These are phyloP conservation scores for Xylaria venustula DNA, from an alignment of 495 filamentous ascomycete species.

Conservation along the genomic window DNA sequence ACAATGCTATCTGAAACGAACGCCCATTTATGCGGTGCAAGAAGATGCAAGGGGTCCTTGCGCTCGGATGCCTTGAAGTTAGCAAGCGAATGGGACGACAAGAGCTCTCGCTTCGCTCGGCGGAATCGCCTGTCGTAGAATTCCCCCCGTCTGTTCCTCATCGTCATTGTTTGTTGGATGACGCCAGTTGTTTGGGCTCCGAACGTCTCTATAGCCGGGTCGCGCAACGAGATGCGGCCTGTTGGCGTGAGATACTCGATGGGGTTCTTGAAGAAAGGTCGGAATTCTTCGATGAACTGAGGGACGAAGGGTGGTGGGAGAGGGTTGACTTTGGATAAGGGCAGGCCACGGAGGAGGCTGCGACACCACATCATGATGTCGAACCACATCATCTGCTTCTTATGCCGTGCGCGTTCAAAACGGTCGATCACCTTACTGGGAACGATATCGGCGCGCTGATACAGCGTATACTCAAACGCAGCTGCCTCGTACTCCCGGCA, in stretches of 20 bases:
- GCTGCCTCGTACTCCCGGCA: constrained; percentile 27
- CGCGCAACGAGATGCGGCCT: constrained; percentile 26
- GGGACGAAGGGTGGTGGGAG: constrained; percentile 34
- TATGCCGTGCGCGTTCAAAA: constrained; percentile 20
- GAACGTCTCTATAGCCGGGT: constrained; percentile 13
- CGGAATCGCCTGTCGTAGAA: neutral
- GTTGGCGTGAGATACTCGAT: constrained; percentile 31
- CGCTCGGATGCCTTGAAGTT: constrained; percentile 7
- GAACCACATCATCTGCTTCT: constrained; percentile 27
- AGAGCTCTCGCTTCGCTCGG: neutral
- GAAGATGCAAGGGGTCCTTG: constrained; percentile 9
- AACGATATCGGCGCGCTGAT: constrained; percentile 9
- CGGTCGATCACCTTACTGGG: constrained; percentile 1
- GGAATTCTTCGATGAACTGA: constrained; percentile 48
- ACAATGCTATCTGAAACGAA: too few relatives aligned
- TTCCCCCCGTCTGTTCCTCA: neutral
- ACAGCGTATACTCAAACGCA: constrained; percentile 30
- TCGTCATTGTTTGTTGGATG: constrained; percentile 11
- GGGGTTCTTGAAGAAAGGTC: constrained; percentile 41
- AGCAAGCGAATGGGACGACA: constrained; percentile 13
- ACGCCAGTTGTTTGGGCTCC: neutral
- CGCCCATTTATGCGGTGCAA: neutral
- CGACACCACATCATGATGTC: constrained; percentile 23
- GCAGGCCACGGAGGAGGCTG: constrained; percentile 17
- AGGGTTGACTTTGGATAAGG: constrained; percentile 4